Conservation (phyloP, 306 rosid genomes). For the cucumber (Cucumis sativus) region Cucumber_9930_V3 NC_026655.2:19166501-19167000, state of each 20-base stretch:
- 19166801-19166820: constrained; percentile 59
- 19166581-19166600: background rate
- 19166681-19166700: background rate
- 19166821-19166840: constrained; percentile 96
- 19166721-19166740: background rate
- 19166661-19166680: background rate
- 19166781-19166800: background rate
- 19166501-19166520: background rate
- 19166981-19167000: background rate
- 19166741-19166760: background rate
- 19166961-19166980: background rate
- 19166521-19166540: background rate
- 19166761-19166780: background rate
- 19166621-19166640: background rate
- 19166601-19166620: background rate
- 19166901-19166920: constrained; percentile 8
- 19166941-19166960: background rate
- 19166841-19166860: constrained; percentile 96
- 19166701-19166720: background rate
- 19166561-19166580: background rate
- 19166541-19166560: background rate
- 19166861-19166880: constrained; percentile 82
- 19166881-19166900: constrained; percentile 91
- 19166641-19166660: background rate
- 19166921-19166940: background rate